Percentiles rank a stretch among this genome's conserved stretches.
phyloP scores from a whole-genome alignment of 495 filamentous ascomycete genomes.

The Hyaloscypha finlandica region DNA sequence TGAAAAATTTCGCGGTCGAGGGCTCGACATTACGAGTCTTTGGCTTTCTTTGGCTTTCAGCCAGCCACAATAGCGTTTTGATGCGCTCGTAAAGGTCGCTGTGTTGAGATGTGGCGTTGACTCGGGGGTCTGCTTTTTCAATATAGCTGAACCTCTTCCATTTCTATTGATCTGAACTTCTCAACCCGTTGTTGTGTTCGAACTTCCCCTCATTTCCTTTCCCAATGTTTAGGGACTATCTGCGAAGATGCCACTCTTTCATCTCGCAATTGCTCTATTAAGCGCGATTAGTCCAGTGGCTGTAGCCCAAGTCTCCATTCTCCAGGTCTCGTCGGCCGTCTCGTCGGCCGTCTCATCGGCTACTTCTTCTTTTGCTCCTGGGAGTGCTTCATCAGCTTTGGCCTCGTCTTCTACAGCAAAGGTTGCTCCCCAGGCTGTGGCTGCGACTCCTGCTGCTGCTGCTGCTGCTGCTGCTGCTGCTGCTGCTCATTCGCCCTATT shows the following conservation, averaged over 20 bases:
- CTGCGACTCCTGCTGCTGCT: neutral
- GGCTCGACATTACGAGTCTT: neutral
- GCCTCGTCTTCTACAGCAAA: neutral
- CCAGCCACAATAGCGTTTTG: neutral
- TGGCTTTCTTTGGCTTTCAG: neutral
- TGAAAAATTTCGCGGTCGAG: neutral
- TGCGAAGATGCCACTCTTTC: neutral
- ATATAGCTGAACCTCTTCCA: neutral
- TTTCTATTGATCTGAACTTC: neutral
- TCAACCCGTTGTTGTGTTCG: neutral
- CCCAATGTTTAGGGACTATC: neutral
- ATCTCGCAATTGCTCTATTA: neutral
- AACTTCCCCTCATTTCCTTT: neutral
- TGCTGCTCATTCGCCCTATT: conserved; percentile 25
- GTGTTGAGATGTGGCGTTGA: neutral
- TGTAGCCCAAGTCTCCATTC: neutral
- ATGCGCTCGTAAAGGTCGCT: neutral
- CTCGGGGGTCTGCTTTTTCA: neutral
- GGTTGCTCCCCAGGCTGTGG: neutral
- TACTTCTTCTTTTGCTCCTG: neutral
- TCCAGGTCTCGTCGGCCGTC: neutral
- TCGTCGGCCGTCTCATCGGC: neutral
- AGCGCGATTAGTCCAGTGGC: neutral
- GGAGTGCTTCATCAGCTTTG: neutral
- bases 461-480: conserved; percentile 1